Evolutionary conservation across 1,284 basidiomycete species (phyloP), one percentile per base, ranked within the genome.

Genomic region (Takashimella koratensis): DNA sequence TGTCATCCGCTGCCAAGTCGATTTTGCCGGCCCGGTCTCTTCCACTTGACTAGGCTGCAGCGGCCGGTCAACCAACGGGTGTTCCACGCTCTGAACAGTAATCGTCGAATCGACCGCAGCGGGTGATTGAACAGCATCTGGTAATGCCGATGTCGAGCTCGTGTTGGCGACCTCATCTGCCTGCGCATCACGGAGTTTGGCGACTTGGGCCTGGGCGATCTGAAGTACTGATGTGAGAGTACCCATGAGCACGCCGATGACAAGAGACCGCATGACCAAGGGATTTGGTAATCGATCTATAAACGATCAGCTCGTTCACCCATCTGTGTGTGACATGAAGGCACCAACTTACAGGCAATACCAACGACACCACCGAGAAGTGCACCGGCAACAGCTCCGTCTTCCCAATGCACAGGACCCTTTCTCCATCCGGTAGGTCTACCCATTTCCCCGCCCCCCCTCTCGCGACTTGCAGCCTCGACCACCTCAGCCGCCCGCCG

Each of bases 241-340:
- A 4, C 74, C 74, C 6, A 74, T 51, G 3, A 64, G 59, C 1
- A 62, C 56, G 13, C 71, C 73, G 45, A 76, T 65, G 24, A 67
- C 12, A 1, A 70, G 26, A 2, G 64, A 63, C 12, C 72, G 60
- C 22, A 70, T 41, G 48, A 72, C 59, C 5, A 74, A 51, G 5
- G 64, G 66, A 49, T 63, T 57, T 0, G 73, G 73, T 30, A 76
- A 58, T n/a, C 68, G 60, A 58, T 69, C 74, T 76, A 50, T 16
- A 20, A 36, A 36, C 8, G 30, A 48, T 23, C 13, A 3, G 22
- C 8, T 20, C 4, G 13, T 24, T 49, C 24, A 40, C 8, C 4
- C 21, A 19, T 2, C 4, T 36, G 23, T 24, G 10, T 8, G 16
- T 8, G 44, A 22, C 3, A 23, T 0, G 20, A 20, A 24, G 20